Evolutionary conservation across 2,329 filamentous ascomycete genomes (phyloP).

Genomic region (Talaromyces sp.): DNA sequence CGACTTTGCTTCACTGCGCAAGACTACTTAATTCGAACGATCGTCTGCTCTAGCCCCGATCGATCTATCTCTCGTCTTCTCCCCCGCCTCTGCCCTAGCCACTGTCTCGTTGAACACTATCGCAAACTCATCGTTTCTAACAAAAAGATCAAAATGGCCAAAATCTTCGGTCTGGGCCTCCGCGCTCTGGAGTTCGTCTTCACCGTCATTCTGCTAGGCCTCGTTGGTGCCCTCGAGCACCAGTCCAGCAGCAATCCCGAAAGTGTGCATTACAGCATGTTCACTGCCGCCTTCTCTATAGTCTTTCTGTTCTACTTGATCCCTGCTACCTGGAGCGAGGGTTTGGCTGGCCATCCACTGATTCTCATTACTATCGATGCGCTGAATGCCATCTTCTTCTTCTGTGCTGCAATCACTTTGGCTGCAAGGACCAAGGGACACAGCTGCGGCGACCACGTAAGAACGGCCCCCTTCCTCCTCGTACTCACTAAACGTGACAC

Average conservation of each 20-base stretch:
- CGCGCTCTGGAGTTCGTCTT: constrained; percentile 46
- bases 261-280: constrained; percentile 53
- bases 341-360: constrained; percentile 37
- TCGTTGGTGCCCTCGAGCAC: constrained; percentile 59
- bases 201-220: constrained; percentile 55
- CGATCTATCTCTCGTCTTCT: background rate
- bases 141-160: constrained; percentile 1
- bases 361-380: constrained; percentile 40
- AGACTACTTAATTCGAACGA: background rate
- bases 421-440: constrained; percentile 41
- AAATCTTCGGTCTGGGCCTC: constrained; percentile 8
- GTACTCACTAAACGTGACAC: background rate
- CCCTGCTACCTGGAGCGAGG: constrained; percentile 35
- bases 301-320: constrained; percentile 45
- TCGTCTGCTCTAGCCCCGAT: background rate
- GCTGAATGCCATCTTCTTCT: constrained; percentile 45
- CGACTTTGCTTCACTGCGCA: background rate
- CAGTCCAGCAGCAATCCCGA: constrained; percentile 49
- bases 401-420: constrained; percentile 44
- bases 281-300: constrained; percentile 42
- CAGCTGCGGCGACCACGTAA: constrained; percentile 43
- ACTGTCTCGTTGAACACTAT: background rate
- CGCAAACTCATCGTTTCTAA: background rate
- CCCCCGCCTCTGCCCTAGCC: background rate
- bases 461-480: constrained; percentile 13